A percentile compares a stretch with the other conserved stretches of the same genome.
Evolutionary conservation across 139 green algal species (phyloP).

Genomic region (Medakamo hakoo): DNA sequence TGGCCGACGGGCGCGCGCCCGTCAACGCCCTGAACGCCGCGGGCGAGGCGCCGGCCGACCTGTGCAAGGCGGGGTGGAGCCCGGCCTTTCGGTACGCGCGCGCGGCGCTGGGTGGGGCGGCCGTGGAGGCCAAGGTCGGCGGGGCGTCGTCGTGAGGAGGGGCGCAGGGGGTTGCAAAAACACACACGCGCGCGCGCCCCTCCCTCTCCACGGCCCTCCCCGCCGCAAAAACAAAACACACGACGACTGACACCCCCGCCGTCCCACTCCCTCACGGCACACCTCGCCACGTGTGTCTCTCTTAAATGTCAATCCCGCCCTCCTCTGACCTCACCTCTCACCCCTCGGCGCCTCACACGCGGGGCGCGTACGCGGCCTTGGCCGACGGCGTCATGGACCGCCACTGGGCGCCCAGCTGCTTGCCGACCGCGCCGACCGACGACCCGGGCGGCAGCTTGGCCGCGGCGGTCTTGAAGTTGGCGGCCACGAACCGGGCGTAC

Average conservation of each 20-base stretch:
- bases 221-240: no score
- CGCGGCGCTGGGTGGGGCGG: conserved; percentile 17
- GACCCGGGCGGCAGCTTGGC: background rate
- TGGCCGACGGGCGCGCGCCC: conserved; percentile 39
- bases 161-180: background rate
- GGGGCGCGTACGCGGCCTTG: background rate
- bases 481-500: background rate
- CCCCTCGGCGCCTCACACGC: no score
- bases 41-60: conserved; percentile 20
- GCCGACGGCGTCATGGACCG: background rate
- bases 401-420: background rate
- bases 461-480: background rate
- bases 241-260: no score
- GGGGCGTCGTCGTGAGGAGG: background rate
- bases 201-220: no score
- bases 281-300: no score
- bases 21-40: conserved; percentile 53
- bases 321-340: no score
- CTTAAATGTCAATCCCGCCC: no score
- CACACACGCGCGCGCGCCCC: no score
- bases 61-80: conserved; percentile 52
- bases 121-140: no score
- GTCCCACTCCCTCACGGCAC: background rate
- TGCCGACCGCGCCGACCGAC: no score
- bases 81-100: conserved; percentile 35